Evolutionary conservation across 148 eudicot species (phyloP).

Genomic region (Fallopia convolvulus): DNA sequence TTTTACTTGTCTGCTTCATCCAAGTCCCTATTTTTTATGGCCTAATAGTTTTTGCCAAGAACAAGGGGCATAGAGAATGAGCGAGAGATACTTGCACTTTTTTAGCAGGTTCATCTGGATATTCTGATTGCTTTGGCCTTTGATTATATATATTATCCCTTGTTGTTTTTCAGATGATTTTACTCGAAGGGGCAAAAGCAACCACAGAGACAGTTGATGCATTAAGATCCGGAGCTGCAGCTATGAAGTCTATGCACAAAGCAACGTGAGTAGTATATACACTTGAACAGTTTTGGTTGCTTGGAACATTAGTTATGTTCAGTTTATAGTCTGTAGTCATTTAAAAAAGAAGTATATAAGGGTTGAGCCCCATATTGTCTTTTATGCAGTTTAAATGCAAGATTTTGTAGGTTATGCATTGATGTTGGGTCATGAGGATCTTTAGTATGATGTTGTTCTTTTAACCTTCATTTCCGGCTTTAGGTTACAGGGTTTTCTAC

Average conservation of each 20-base stretch:
- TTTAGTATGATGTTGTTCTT: neutral
- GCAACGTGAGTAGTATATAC: slow-evolving; percentile 57
- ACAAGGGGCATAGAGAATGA: neutral
- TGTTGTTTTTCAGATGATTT: slow-evolving; percentile 55
- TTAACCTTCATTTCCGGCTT: neutral
- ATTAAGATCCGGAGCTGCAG: slow-evolving; percentile 84
- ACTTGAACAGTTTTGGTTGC: neutral
- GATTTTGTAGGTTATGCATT: neutral
- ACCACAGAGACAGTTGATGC: slow-evolving; percentile 93
- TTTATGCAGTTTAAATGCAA: neutral
- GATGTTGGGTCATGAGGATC: neutral
- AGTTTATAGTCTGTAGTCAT: neutral
- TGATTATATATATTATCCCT: neutral
- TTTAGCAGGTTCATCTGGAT: neutral
- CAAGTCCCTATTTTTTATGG: neutral
- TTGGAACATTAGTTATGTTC: neutral
- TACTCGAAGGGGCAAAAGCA: slow-evolving; percentile 94
- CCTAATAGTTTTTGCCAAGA: neutral
- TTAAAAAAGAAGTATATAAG: neutral
- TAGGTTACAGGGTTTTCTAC: neutral
- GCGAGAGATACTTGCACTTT: neutral
- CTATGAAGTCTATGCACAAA: slow-evolving; percentile 96
- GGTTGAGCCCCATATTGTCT: neutral
- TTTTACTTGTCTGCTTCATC: neutral
- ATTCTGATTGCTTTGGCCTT: neutral